Conservation (phyloP, 1,284 basidiomycete genomes). For the Bondarzewia mesenterica region DNA sequence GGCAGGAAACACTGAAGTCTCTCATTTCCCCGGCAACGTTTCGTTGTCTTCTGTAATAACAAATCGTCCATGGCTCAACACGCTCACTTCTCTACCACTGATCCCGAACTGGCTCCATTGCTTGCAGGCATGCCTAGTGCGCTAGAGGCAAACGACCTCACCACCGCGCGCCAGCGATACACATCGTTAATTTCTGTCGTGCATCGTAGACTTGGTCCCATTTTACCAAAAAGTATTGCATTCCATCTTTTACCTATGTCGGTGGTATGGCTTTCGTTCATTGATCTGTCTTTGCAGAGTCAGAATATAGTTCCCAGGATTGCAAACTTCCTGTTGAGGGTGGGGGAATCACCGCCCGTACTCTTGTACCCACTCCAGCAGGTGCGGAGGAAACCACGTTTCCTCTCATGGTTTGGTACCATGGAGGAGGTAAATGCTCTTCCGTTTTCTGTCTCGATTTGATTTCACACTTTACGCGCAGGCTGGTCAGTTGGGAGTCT, state of each 20-base stretch:
- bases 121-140: no score
- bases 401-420: conserved; percentile 7
- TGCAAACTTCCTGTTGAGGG: conserved; percentile 7
- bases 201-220: no score
- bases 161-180: no score
- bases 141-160: no score
- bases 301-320: conserved; percentile 1
- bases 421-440: conserved; percentile 7
- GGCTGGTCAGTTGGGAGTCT: background rate
- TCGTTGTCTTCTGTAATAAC: no score
- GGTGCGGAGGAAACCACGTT: background rate
- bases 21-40: no score
- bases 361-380: conserved; percentile 2
- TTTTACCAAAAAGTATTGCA: no score
- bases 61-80: conserved; percentile 6
- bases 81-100: conserved; percentile 1
- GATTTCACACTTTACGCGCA: background rate
- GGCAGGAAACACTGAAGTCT: no score
- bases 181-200: no score
- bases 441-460: background rate
- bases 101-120: conserved; percentile 6
- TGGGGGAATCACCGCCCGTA: conserved; percentile 4
- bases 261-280: background rate
- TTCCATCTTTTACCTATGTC: no score
- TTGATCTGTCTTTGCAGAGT: background rate